Percentiles rank a stretch among this genome's conserved stretches.
Evolutionary conservation across 1,284 basidiomycete genomes (phyloP).

Genomic region (Puccinia horiana): DNA sequence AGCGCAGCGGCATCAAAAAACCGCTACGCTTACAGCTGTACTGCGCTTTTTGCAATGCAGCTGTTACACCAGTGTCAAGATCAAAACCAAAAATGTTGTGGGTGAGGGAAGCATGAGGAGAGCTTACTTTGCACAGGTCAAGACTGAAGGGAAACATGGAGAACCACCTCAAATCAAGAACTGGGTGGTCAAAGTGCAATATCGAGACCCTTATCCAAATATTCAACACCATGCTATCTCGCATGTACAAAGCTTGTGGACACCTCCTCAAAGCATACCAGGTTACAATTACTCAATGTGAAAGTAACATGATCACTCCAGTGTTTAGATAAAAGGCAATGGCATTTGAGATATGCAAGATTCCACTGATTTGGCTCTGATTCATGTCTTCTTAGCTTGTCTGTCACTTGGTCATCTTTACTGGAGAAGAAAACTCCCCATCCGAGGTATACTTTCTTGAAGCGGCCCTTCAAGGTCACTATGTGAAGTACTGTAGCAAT

Average conservation of each 20-base stretch:
- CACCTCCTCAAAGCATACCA: no score
- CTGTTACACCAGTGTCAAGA: no score
- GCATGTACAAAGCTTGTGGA: no score
- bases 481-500: slow-evolving; percentile 7
- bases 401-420: background rate
- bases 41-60: no score
- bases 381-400: background rate
- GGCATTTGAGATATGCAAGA: no score
- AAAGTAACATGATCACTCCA: no score
- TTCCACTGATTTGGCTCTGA: background rate
- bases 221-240: no score
- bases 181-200: background rate
- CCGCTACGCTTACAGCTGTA: no score
- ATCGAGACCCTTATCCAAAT: background rate
- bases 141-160: background rate
- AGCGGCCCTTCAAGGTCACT: background rate
- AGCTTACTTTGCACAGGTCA: background rate
- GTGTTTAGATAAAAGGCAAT: no score
- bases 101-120: background rate
- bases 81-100: background rate
- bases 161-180: background rate
- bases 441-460: background rate
- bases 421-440: background rate
- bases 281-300: no score
- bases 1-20: no score